phyloP scores from a whole-genome alignment of 2,329 filamentous ascomycete species.

The Boeremia lycopersici region DNA sequence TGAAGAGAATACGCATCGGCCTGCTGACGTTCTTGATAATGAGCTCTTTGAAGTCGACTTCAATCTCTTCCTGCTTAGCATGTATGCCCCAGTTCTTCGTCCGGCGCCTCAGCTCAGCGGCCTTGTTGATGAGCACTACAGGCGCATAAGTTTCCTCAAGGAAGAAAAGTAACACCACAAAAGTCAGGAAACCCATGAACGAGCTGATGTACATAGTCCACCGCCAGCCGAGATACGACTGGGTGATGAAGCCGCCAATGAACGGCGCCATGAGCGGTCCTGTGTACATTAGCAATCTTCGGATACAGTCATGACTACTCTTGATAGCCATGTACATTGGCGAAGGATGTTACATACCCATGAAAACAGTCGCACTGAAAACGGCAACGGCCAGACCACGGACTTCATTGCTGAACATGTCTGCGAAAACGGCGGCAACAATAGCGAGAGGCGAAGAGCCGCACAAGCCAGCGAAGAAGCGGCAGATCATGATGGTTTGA shows the following conservation, averaged over 20 bases:
- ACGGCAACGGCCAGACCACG: conserved; percentile 54
- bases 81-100: conserved; percentile 68
- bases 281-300: conserved; percentile 28
- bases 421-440: conserved; percentile 62
- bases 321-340: neutral
- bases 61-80: conserved; percentile 62
- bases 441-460: conserved; percentile 59
- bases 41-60: conserved; percentile 58
- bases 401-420: conserved; percentile 59
- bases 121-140: conserved; percentile 62
- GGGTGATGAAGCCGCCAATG: conserved; percentile 60
- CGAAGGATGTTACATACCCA: conserved; percentile 38
- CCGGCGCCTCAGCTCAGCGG: conserved; percentile 58
- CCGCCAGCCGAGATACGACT: conserved; percentile 58
- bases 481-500: conserved; percentile 59
- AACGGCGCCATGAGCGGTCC: conserved; percentile 61
- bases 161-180: conserved; percentile 58
- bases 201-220: conserved; percentile 62
- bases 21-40: conserved; percentile 60
- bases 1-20: conserved; percentile 56
- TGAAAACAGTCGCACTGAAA: conserved; percentile 51
- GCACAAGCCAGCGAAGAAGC: conserved; percentile 61
- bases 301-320: neutral
- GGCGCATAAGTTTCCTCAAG: conserved; percentile 65
- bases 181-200: conserved; percentile 62